Percentiles rank a stretch among this genome's conserved stretches.
phyloP scores from a whole-genome alignment of 768 basidiomycete species.

The Mycena olivaceomarginata region DNA sequence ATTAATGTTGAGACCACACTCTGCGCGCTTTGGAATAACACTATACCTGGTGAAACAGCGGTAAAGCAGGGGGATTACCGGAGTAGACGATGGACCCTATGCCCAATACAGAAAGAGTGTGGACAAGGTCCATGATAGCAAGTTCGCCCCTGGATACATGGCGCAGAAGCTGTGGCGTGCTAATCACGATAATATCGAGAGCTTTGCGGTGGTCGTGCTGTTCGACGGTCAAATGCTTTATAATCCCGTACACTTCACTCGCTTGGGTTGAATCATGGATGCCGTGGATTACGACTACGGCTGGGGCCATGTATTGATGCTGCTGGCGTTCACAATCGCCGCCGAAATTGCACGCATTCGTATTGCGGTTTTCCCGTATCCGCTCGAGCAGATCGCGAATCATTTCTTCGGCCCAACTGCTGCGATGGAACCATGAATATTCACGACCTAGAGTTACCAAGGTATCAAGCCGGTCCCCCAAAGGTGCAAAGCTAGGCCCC shows the following conservation, averaged over 20 bases:
- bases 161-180: not conserved
- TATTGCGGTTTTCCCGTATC: not conserved
- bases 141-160: not conserved
- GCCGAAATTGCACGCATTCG: too few relatives aligned
- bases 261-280: not conserved
- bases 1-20: not conserved
- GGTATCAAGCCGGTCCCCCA: not conserved
- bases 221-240: not conserved
- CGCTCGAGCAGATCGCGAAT: not conserved
- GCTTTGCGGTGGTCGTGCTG: not conserved
- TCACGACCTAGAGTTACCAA: not conserved
- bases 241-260: not conserved
- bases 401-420: not conserved
- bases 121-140: not conserved
- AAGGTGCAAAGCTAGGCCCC: not conserved
- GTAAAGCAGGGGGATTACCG: not conserved
- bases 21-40: not conserved
- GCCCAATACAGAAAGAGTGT: not conserved
- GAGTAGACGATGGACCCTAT: not conserved
- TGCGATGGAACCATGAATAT: not conserved
- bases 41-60: not conserved
- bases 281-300: not conserved
- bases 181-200: conserved; percentile 1
- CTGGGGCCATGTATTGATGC: not conserved
- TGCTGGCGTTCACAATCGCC: not conserved